Percentiles rank a stretch among this genome's conserved stretches.
phyloP scores from a whole-genome alignment of 495 filamentous ascomycete genomes.

The Penicillium soppii region DNA sequence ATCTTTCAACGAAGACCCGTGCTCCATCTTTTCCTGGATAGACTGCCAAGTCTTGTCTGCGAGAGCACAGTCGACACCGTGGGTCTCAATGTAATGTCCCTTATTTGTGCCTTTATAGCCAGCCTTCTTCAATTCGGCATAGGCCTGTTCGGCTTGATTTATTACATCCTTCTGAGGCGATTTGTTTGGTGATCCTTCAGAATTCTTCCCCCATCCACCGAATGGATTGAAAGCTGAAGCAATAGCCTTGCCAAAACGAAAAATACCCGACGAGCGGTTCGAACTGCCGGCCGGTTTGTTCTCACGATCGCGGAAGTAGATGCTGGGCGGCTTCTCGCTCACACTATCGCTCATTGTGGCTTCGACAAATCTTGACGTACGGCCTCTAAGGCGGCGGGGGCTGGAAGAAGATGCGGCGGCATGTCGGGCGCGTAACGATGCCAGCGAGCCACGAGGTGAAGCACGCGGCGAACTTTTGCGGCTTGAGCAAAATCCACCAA shows the following conservation, averaged over 20 bases:
- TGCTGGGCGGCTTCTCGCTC: slow-evolving; percentile 64
- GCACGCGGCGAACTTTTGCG: slow-evolving; percentile 31
- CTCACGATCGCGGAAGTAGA: slow-evolving; percentile 51
- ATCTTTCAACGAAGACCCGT: slow-evolving; percentile 10
- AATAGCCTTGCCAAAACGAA: slow-evolving; percentile 59
- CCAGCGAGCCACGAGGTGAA: slow-evolving; percentile 20
- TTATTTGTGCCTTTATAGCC: slow-evolving; percentile 53
- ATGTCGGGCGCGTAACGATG: slow-evolving; percentile 21
- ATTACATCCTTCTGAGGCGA: slow-evolving; percentile 39
- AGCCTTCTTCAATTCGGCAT: slow-evolving; percentile 59
- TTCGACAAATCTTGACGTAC: slow-evolving; percentile 66
- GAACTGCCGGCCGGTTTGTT: slow-evolving; percentile 10
- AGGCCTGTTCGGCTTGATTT: slow-evolving; percentile 53
- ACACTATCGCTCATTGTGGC: slow-evolving; percentile 75
- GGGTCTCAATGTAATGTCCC: slow-evolving; percentile 32
- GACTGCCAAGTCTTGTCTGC: slow-evolving; percentile 43
- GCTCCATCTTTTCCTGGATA: slow-evolving; percentile 38
- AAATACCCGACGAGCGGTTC: slow-evolving; percentile 48
- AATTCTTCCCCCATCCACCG: slow-evolving; percentile 42
- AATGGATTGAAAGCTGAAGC: slow-evolving; percentile 55
- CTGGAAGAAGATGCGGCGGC: slow-evolving; percentile 18
- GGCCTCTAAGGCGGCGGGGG: slow-evolving; percentile 24
- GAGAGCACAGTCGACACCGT: slow-evolving; percentile 17
- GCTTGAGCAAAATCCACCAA: not conserved
- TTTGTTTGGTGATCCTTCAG: slow-evolving; percentile 24